Evolutionary conservation across 371 early-diverging fungal species (phyloP).

Genomic region (Mortierella sp.): DNA sequence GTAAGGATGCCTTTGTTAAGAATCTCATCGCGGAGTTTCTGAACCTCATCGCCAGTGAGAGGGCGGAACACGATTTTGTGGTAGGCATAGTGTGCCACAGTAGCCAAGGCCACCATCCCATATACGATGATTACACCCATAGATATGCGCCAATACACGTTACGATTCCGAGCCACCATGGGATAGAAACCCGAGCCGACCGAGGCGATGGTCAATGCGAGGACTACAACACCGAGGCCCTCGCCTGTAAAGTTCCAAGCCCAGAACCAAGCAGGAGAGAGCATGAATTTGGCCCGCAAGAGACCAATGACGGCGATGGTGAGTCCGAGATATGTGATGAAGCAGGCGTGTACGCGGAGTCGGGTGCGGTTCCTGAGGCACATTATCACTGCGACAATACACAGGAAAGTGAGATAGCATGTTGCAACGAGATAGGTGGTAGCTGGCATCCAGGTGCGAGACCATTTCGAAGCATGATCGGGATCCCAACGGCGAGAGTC

Average conservation of each 20-base stretch:
- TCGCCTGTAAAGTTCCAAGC: constrained; percentile 42
- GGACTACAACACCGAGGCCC: constrained; percentile 15
- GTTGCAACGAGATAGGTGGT: constrained; percentile 27
- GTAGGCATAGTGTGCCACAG: constrained; percentile 14
- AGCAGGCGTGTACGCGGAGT: constrained; percentile 27
- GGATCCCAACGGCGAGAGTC: too few species aligned
- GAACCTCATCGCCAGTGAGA: constrained; percentile 8
- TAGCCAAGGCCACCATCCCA: not conserved
- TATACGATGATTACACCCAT: constrained; percentile 23
- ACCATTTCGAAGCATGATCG: not conserved
- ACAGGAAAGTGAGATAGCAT: constrained; percentile 29
- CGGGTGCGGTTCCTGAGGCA: constrained; percentile 22
- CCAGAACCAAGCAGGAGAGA: constrained; percentile 34
- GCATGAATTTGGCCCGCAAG: constrained; percentile 1
- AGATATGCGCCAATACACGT: constrained; percentile 20
- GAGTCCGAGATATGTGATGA: constrained; percentile 26
- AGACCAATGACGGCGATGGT: constrained; percentile 39
- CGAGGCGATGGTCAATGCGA: constrained; percentile 30
- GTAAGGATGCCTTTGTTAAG: constrained; percentile 6
- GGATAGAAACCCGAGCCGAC: constrained; percentile 47
- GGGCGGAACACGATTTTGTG: constrained; percentile 11
- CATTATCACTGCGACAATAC: constrained; percentile 28
- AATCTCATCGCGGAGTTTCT: constrained; percentile 11
- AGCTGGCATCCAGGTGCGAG: not conserved
- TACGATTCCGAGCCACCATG: constrained; percentile 18